Conservation (phyloP, 2,329 filamentous ascomycete species). For the Cercospora zeina region DNA sequence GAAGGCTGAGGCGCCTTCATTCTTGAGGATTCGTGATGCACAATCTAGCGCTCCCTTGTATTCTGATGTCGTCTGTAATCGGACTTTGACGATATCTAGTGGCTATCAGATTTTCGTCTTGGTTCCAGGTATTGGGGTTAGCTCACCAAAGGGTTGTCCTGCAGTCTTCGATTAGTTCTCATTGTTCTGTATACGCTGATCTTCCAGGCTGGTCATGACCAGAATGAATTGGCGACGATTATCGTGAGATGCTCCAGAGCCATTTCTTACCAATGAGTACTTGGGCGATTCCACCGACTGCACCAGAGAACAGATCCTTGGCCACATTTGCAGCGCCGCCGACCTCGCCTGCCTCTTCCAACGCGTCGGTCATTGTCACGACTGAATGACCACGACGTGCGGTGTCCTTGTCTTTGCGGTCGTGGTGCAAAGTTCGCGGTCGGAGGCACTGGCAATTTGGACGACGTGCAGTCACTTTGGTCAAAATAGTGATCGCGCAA, state of each 20-base stretch:
- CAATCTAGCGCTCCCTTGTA: constrained; percentile 80
- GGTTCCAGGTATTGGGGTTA: constrained; percentile 14
- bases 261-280: constrained; percentile 75
- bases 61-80: constrained; percentile 82
- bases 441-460: background rate
- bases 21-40: constrained; percentile 78
- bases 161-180: constrained; percentile 15
- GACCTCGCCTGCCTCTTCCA: constrained; percentile 44
- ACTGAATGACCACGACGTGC: background rate
- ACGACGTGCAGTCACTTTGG: constrained; percentile 6
- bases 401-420: background rate
- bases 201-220: background rate
- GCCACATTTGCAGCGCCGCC: constrained; percentile 54
- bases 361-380: constrained; percentile 39
- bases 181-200: background rate
- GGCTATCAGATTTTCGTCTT: constrained; percentile 15
- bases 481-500: constrained; percentile 6
- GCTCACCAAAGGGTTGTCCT: constrained; percentile 67
- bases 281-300: constrained; percentile 88
- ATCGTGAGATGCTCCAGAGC: background rate
- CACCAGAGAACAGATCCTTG: constrained; percentile 90
- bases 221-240: background rate
- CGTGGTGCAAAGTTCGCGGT: background rate
- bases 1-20: constrained; percentile 87
- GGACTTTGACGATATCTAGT: constrained; percentile 92